These are phyloP conservation scores for Xylaria arbuscula DNA, from an alignment of 2,329 filamentous ascomycete genomes.

Conservation along the genomic window DNA sequence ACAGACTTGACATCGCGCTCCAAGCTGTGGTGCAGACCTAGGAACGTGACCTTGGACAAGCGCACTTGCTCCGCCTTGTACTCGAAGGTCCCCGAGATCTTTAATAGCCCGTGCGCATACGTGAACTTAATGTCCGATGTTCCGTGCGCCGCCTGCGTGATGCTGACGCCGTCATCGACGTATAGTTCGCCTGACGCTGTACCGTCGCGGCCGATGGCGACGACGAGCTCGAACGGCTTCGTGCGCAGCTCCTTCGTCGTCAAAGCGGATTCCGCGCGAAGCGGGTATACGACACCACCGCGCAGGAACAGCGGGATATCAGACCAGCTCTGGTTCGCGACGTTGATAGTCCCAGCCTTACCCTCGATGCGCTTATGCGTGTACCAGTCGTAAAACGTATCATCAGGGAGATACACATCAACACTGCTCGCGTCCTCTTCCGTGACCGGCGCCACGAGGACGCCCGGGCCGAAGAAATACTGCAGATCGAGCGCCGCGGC, in stretches of 20 bases:
- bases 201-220: constrained; percentile 72
- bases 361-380: constrained; percentile 60
- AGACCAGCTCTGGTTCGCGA: constrained; percentile 55
- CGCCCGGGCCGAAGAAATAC: constrained; percentile 59
- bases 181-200: constrained; percentile 76
- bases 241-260: constrained; percentile 73
- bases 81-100: constrained; percentile 63
- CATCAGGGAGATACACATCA: constrained; percentile 59
- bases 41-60: constrained; percentile 62
- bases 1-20: constrained; percentile 13
- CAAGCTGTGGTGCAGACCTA: constrained; percentile 51
- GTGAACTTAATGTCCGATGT: constrained; percentile 70
- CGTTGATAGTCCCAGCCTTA: constrained; percentile 52
- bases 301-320: constrained; percentile 75
- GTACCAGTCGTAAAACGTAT: constrained; percentile 63
- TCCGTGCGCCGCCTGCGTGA: constrained; percentile 63
- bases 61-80: constrained; percentile 55
- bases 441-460: constrained; percentile 60
- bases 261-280: constrained; percentile 66
- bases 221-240: constrained; percentile 75
- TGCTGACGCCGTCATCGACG: constrained; percentile 78
- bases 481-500: constrained; percentile 58
- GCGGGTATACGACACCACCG: constrained; percentile 72
- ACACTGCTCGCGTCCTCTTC: constrained; percentile 58
- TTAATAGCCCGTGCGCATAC: constrained; percentile 66